These are phyloP conservation scores for Solanum clarkiae DNA, from an alignment of 257 asterid species.

Conservation along the genomic window DNA sequence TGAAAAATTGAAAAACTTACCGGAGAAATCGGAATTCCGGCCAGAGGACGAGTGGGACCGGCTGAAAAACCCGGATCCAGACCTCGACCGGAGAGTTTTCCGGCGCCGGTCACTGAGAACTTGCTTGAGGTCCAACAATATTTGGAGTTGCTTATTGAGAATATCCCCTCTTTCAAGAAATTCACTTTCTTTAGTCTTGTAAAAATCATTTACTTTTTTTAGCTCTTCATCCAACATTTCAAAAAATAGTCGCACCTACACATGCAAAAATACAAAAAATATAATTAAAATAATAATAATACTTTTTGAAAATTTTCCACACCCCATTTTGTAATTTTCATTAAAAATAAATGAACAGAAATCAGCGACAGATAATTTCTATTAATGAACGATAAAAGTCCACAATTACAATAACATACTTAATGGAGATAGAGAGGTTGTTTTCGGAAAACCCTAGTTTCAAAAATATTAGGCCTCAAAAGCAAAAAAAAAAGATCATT, in stretches of 20 bases:
- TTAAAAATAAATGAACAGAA: not conserved
- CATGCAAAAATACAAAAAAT: not conserved
- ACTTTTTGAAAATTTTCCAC: not conserved
- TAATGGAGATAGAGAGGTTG: too few relatives aligned
- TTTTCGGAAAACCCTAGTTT: too few relatives aligned
- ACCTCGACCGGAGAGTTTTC: constrained; percentile 12
- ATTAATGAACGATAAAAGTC: too few relatives aligned
- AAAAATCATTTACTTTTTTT: constrained; percentile 70
- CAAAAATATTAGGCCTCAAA: too few relatives aligned
- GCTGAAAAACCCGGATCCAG: constrained; percentile 15
- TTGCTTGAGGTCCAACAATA: constrained; percentile 57
- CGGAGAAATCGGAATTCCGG: constrained; percentile 50
- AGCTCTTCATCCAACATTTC: constrained; percentile 63
- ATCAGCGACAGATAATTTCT: not conserved
- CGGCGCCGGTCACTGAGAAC: constrained; percentile 40
- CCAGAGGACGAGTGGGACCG: constrained; percentile 15
- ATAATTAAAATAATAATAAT: not conserved
- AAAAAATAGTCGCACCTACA: constrained; percentile 52
- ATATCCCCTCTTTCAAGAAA: constrained; percentile 70
- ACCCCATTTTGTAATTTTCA: not conserved
- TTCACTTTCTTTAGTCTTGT: constrained; percentile 54
- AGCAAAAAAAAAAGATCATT: not conserved
- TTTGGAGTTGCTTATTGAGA: constrained; percentile 62
- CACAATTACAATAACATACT: too few relatives aligned
- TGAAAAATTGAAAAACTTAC: constrained; percentile 17